A percentile compares a stretch with the other conserved stretches of the same genome.
These are phyloP conservation scores for Rhododendron molle DNA, from an alignment of 148 eudicot genomes.

Conservation along the genomic window DNA sequence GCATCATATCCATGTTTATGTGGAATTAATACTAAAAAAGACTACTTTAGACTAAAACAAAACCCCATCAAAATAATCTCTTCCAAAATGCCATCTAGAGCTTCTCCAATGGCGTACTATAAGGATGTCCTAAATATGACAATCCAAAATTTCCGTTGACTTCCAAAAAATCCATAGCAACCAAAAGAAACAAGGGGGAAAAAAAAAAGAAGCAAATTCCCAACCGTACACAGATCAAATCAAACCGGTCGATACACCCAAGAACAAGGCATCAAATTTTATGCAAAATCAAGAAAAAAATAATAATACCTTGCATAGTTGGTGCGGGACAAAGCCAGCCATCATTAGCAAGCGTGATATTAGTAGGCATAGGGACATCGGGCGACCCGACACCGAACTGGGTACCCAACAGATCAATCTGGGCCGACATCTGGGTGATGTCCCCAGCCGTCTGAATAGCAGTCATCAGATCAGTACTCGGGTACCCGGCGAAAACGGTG, in stretches of 20 bases:
- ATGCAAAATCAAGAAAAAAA: not conserved
- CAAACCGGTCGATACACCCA: not conserved
- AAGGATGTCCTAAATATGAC: not conserved
- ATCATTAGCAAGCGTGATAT: conserved; percentile 37
- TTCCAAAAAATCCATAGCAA: not conserved
- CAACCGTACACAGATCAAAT: not conserved
- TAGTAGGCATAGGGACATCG: conserved; percentile 31
- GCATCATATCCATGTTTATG: not conserved
- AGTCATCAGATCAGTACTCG: conserved; percentile 36
- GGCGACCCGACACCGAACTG: conserved; percentile 35
- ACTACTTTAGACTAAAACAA: not conserved
- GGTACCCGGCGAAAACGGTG: conserved; percentile 50
- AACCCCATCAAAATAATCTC: not conserved
- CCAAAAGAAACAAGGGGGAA: not conserved
- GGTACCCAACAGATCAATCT: conserved; percentile 37
- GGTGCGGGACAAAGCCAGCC: conserved; percentile 40
- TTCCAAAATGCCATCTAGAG: not conserved
- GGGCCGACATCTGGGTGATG: conserved; percentile 32
- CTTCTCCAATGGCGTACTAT: not conserved
- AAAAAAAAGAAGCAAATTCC: not conserved
- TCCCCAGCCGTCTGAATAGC: conserved; percentile 31
- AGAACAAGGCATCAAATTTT: not conserved
- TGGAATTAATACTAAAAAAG: not conserved
- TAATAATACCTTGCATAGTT: conserved; percentile 25
- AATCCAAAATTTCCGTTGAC: not conserved